Conservation (phyloP, 2,329 filamentous ascomycete species). For the Sphaerulina vaccinii region DNA sequence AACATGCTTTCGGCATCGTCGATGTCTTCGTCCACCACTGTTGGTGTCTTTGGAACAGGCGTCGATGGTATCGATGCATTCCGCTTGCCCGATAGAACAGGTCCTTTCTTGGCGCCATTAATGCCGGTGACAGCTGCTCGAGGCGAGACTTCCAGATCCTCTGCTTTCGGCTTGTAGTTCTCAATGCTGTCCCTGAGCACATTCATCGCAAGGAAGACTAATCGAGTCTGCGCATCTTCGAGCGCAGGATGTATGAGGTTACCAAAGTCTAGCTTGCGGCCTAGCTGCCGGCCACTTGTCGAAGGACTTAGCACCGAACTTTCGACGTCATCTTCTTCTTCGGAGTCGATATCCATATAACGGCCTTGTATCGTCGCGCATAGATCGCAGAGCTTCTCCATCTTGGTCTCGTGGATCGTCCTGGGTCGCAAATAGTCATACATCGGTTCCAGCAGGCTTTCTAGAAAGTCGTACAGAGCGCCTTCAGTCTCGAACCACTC, state of each 20-base stretch:
- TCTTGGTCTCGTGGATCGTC: conserved; percentile 65
- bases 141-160: conserved; percentile 64
- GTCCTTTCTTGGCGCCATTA: conserved; percentile 37
- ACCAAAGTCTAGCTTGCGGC: conserved; percentile 57
- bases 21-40: conserved; percentile 54
- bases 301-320: conserved; percentile 23
- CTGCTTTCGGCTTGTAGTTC: conserved; percentile 62
- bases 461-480: conserved; percentile 64
- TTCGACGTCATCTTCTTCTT: conserved; percentile 50
- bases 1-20: conserved; percentile 52
- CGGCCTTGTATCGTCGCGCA: conserved; percentile 65
- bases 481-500: conserved; percentile 66
- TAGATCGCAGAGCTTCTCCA: conserved; percentile 65
- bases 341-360: conserved; percentile 57
- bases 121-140: conserved; percentile 29
- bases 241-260: conserved; percentile 61
- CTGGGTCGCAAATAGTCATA: conserved; percentile 65
- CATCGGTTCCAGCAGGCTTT: conserved; percentile 65
- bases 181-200: conserved; percentile 67
- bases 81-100: conserved; percentile 54
- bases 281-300: conserved; percentile 20
- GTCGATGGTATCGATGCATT: conserved; percentile 34
- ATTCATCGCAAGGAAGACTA: conserved; percentile 64
- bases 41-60: conserved; percentile 50
- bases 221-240: conserved; percentile 65